phyloP scores from a whole-genome alignment of 176 grass and related monocot species.

The bread wheat (Triticum aestivum) region DNA sequence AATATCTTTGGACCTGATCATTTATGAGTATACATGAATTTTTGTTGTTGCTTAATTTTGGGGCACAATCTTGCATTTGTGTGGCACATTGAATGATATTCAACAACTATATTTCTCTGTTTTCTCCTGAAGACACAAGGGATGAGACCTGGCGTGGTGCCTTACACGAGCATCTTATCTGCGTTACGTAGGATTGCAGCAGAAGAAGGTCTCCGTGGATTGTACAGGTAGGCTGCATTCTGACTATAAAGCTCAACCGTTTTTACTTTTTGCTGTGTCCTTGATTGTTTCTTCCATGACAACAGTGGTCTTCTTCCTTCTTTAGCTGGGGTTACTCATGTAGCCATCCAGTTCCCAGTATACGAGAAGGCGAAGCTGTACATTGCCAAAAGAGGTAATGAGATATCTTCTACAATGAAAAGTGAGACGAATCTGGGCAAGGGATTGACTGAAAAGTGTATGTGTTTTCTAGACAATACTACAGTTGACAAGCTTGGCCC shows the following conservation, averaged over 20 bases:
- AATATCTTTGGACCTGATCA: not conserved
- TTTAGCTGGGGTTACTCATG: constrained; percentile 82
- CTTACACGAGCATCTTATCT: constrained; percentile 66
- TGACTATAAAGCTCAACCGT: constrained; percentile 3
- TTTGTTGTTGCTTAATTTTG: constrained; percentile 8
- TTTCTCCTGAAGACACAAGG: constrained; percentile 60
- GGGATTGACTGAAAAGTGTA: constrained; percentile 4
- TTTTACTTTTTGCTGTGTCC: constrained; percentile 13
- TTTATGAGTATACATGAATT: not conserved
- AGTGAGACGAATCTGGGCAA: not conserved
- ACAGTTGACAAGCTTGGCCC: constrained; percentile 73
- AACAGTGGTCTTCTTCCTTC: constrained; percentile 83
- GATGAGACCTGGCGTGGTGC: constrained; percentile 49
- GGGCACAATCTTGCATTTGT: not conserved
- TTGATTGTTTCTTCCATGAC: constrained; percentile 36
- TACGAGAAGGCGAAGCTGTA: constrained; percentile 80
- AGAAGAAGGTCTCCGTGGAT: constrained; percentile 71
- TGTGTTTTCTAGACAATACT: constrained; percentile 60
- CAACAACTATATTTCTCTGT: constrained; percentile 11
- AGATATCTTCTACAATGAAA: not conserved
- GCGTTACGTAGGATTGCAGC: constrained; percentile 59
- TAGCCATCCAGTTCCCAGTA: constrained; percentile 76
- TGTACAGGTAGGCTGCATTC: constrained; percentile 62
- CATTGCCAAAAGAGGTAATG: constrained; percentile 65
- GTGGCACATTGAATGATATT: not conserved